Evolutionary conservation across 2,329 filamentous ascomycete genomes (phyloP), one percentile per base, ranked within the genome.

Genomic region (Fusarium verrucosum): DNA sequence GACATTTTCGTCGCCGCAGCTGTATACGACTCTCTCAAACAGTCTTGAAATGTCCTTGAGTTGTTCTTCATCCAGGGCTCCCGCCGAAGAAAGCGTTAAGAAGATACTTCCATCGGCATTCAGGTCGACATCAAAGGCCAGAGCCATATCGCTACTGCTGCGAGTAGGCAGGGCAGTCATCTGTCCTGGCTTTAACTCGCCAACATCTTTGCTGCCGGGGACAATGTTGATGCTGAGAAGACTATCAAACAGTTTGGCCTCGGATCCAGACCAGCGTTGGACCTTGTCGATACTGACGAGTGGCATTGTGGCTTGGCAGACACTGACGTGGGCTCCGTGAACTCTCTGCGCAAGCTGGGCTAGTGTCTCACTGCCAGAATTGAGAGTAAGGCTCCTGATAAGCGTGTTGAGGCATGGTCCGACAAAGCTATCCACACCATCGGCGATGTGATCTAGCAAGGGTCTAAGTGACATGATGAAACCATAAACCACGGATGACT

Each of bases 401-500:
- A 64, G 7, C 1, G 61, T 64, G 5, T 64, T 64, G 13, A 64
- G 60, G 0, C 60, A 64, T 10, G 54, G 61, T 0, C 60, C 61
- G 7, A 65, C 23, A 10, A 64, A 55, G 3, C 5, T 25, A 0
- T 61, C 38, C 3, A 61, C 26, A 2, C 11, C 36, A 2, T 20
- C 3, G 3, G 36, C 32, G 4, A 46, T 26, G 3, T 32, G 11
- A 1, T 42, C 36, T 0, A 64, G 26, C 0, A 64, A 10, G 4
- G 61, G 60, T 0, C 60, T 43, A 8, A 64, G 54, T 1, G 61
- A 64, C 44, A 65, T 56, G 10, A 61, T 40, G 6, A 64, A 64
- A 1, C 61, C 61, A 22, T 65, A 61, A 3, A 32, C 22, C 10
- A 65, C 5, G 1, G 42, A 49, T 6, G n/a, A 5, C 10, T 37